Conservation (phyloP, 2,329 filamentous ascomycete genomes). For the Stachybotrys chartarum region DNA sequence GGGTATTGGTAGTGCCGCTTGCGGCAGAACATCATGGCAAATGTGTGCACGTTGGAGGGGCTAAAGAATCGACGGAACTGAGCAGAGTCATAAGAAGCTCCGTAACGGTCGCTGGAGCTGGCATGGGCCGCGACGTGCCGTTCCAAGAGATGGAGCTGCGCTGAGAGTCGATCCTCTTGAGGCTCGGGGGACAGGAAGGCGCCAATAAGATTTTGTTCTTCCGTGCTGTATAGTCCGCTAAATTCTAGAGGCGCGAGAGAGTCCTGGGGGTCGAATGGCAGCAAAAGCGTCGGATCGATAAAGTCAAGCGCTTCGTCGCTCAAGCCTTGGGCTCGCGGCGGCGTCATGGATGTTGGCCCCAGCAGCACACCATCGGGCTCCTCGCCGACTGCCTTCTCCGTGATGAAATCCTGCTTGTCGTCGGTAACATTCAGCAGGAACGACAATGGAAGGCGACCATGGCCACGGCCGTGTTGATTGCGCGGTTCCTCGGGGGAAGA, state of each 20-base stretch:
- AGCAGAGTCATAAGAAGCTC: neutral
- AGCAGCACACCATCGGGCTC: neutral
- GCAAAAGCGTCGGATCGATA: neutral
- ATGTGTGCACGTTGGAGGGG: neutral
- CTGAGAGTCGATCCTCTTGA: neutral
- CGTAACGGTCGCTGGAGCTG: neutral
- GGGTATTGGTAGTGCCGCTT: constrained; percentile 1
- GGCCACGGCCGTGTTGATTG: neutral
- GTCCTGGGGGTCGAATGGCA: neutral
- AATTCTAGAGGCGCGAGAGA: neutral
- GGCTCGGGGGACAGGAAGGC: neutral
- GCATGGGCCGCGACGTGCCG: neutral
- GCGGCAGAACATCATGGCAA: neutral
- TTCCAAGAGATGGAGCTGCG: neutral
- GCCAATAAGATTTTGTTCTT: constrained; percentile 1
- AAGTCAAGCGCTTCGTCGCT: neutral
- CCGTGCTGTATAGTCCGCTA: neutral
- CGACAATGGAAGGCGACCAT: neutral
- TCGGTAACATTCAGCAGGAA: neutral
- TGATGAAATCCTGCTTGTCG: neutral
- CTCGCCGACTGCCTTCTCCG: neutral
- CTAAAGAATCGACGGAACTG: neutral
- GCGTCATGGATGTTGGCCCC: neutral
- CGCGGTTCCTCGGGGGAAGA: neutral
- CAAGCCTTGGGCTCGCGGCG: neutral